These are phyloP conservation scores for Beta macrorhiza DNA, from an alignment of 179 eudicot genomes.

Conservation along the genomic window DNA sequence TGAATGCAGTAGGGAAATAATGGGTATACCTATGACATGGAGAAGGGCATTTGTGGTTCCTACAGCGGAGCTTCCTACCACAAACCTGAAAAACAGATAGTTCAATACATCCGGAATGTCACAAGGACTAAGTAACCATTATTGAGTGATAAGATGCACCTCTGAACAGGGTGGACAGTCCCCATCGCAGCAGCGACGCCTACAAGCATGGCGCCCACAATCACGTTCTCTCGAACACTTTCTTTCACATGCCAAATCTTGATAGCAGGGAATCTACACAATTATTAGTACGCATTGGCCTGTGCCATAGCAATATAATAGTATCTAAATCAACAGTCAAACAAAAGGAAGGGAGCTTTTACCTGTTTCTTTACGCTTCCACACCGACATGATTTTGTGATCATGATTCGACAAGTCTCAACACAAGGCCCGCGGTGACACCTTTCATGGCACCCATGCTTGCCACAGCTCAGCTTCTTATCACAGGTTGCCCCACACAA, in stretches of 20 bases:
- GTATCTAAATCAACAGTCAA: slow-evolving; percentile 5
- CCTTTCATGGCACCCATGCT: slow-evolving; percentile 86
- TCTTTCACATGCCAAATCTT: slow-evolving; percentile 92
- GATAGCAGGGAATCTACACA: slow-evolving; percentile 95
- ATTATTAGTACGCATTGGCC: slow-evolving; percentile 25
- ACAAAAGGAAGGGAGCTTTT: neutral
- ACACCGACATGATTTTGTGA: slow-evolving; percentile 81
- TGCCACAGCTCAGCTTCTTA: slow-evolving; percentile 73
- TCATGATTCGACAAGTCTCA: slow-evolving; percentile 75
- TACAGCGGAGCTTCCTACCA: slow-evolving; percentile 90
- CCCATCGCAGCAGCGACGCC: slow-evolving; percentile 94
- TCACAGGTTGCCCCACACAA: slow-evolving; percentile 88
- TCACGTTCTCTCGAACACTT: slow-evolving; percentile 78
- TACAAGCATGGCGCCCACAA: slow-evolving; percentile 99
- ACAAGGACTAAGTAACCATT: slow-evolving; percentile 2
- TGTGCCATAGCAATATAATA: slow-evolving; percentile 3
- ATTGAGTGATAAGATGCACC: slow-evolving; percentile 36
- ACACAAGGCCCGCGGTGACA: slow-evolving; percentile 84
- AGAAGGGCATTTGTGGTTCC: slow-evolving; percentile 94
- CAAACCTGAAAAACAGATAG: slow-evolving; percentile 53
- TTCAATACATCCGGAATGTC: slow-evolving; percentile 12
- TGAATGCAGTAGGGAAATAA: slow-evolving; percentile 1
- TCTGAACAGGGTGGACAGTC: slow-evolving; percentile 95
- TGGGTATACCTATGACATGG: slow-evolving; percentile 90
- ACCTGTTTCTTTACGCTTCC: slow-evolving; percentile 97